phyloP scores from a whole-genome alignment of 2,329 filamentous ascomycete species.

The Monosporascus sp. region DNA sequence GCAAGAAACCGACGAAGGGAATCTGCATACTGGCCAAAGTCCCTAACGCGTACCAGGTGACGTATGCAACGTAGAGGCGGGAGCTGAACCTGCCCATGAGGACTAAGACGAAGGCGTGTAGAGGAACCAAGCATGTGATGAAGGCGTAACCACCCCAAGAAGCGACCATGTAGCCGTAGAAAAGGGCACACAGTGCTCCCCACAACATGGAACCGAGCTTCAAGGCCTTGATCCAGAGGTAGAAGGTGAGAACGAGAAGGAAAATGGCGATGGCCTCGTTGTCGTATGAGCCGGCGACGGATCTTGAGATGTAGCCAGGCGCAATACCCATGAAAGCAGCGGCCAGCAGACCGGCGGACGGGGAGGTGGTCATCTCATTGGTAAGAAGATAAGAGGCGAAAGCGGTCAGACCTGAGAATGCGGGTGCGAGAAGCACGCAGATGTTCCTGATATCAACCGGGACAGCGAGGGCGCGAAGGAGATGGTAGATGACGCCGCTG shows the following conservation, averaged over 20 bases:
- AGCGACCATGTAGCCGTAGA: constrained; percentile 99
- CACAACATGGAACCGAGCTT: constrained; percentile 96
- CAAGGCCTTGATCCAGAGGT: constrained; percentile 96
- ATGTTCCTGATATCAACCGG: constrained; percentile 99
- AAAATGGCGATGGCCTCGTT: constrained; percentile 99
- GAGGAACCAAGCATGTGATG: constrained; percentile 93
- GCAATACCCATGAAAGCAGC: constrained; percentile 96
- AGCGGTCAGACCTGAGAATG: constrained; percentile 88
- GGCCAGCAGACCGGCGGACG: constrained; percentile 89
- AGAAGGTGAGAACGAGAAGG: constrained; percentile 96
- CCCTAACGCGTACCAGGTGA: constrained; percentile 94
- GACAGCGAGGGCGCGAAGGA: constrained; percentile 80
- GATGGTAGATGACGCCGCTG: constrained; percentile 92
- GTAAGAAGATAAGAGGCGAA: constrained; percentile 92
- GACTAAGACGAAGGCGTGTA: constrained; percentile 90
- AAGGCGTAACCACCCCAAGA: constrained; percentile 99
- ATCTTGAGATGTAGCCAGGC: constrained; percentile 95
- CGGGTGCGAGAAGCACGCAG: constrained; percentile 92
- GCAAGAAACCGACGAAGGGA: constrained; percentile 95
- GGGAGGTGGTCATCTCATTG: constrained; percentile 93
- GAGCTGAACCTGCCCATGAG: constrained; percentile 96
- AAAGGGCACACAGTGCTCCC: constrained; percentile 89
- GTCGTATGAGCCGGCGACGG: constrained; percentile 96
- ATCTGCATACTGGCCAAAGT: constrained; percentile 99
- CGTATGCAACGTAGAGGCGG: constrained; percentile 92